Base-by-base conservation (phyloP, 2,329 filamentous ascomycete genomes). In the Claviceps sp. region DNA sequence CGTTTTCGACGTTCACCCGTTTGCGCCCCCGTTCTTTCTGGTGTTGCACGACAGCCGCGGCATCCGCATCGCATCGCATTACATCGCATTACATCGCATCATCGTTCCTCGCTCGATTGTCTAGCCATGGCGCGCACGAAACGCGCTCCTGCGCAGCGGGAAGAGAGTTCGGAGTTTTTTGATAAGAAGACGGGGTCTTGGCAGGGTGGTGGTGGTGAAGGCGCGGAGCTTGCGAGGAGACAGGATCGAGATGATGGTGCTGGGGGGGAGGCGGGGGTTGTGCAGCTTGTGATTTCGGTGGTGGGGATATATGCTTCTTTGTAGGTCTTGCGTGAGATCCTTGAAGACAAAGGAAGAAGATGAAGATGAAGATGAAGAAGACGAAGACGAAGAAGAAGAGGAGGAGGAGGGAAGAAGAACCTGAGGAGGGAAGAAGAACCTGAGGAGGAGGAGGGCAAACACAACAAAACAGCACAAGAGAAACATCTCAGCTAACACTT, bases 291-390 rank as follows among this genome's bases (percentile, higher is more conserved):
- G 48, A 79, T 95, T 55, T 91, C 90, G 58, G 88, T 96, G n/a
- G 83, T 82, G 6, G 93, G 93, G 54, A 98, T 98, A 61, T 98
- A 98, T 67, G 88, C 85, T 38, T 95, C 90, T 38, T 98, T 98
- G 91, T 96, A 79, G 63, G 78, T 70, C 24, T 44, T 24, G 13
- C 11, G 22, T 40, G 38, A 14, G 30, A 34, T 37, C n/a, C 38
- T 9, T 20, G 4, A 22, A 22, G 26, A 26, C 26, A 2, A 26
- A 8, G 8, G 2, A 26, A 26, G 24, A 22, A 4, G 22, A 22
- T 22, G 22, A 22, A 22, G n/a, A n/a, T n/a, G n/a, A n/a, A n/a
- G n/a, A 4, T 22, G 22, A 4, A 22, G 22, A 22, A 22, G 22
- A 22, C 22, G 22, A 22, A 22, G 22, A 22, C 22, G 22, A 26